Evolutionary conservation across 192 early-diverging fungal genomes (phyloP), one percentile per base, ranked within the genome.

Genomic region (Linnemannia zychae): DNA sequence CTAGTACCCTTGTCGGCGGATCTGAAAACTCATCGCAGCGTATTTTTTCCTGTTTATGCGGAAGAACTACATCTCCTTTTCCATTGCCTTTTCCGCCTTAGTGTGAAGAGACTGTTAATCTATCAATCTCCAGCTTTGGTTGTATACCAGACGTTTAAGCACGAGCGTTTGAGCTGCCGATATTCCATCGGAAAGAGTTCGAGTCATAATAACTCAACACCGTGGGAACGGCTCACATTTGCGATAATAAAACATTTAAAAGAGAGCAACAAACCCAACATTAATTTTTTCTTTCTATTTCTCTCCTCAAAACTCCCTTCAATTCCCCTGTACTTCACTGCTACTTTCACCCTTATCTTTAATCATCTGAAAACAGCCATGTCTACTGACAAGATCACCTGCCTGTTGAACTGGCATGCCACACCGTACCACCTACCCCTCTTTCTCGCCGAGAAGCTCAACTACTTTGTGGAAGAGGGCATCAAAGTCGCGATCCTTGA

Each of bases 401-500:
- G 89, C 75, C 47, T 91, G 9, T 60, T 91, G 49, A 91, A 91
- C 89, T 91, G 90, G 90, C 87, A 91, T 24, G 91, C 93, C 31
- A 93, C 88, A 18, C 90, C 93, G 20, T 94, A 94, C 86, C 93
- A 94, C 75, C 87, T 90, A 9, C 93, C 93, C 12, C 57, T 94
- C 60, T 94, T 91, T 78, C 86, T 94, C 33, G 93, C 93, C 15
- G 89, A 93, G n/a, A 93, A 93, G 79, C 81, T 91, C 63, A 87
- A 85, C 49, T 93, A 89, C 79, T 94, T 94, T 71, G 77, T 69
- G 0, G 88, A 91, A 20, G 88, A 94, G 72, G 92, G 90, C 65
- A 83, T 94, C 78, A 90, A 89, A 48, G 92, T 94, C 2, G 93
- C 93, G n/a, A 91, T 94, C 72, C 88, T 94, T 34, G 93, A 94